phyloP scores from a whole-genome alignment of 148 eudicot genomes.

The Silene uniflora region DNA sequence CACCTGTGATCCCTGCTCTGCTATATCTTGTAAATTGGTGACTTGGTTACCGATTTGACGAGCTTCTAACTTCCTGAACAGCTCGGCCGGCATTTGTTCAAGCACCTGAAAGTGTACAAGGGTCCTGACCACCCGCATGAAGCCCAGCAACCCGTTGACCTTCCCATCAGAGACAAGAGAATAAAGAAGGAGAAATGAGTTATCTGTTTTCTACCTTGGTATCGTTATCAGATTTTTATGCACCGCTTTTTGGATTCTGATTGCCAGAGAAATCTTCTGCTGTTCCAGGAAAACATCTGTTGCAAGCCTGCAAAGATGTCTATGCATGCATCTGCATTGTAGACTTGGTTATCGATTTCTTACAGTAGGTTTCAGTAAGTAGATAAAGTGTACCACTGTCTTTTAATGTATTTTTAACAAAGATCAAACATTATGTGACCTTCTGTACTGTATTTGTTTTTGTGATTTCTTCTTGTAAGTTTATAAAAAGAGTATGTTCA shows the following conservation, averaged over 20 bases:
- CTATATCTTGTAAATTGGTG: neutral
- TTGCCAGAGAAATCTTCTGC: too few relatives aligned
- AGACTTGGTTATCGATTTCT: slow-evolving; percentile 8
- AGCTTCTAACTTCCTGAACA: slow-evolving; percentile 23
- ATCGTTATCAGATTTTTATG: neutral
- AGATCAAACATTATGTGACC: neutral
- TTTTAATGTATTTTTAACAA: slow-evolving; percentile 1
- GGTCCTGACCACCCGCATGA: slow-evolving; percentile 90
- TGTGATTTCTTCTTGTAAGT: neutral
- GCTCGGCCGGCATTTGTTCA: slow-evolving; percentile 83
- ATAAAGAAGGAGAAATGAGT: slow-evolving; percentile 49
- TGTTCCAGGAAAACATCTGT: neutral
- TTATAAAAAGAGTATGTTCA: neutral
- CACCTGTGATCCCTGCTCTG: neutral
- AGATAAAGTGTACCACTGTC: slow-evolving; percentile 21
- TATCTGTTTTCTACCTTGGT: neutral
- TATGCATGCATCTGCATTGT: slow-evolving; percentile 15
- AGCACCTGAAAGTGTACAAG: slow-evolving; percentile 88
- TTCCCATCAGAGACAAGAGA: slow-evolving; percentile 87
- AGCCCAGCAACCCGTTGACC: slow-evolving; percentile 73
- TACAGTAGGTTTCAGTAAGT: slow-evolving; percentile 10
- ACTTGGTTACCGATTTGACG: neutral
- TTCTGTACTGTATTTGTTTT: neutral
- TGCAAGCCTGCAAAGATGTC: neutral
- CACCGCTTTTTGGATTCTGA: neutral